Evolutionary conservation across 2,329 filamentous ascomycete genomes (phyloP), one percentile per base, ranked within the genome.

Genomic region (Leptodontidium sp.): DNA sequence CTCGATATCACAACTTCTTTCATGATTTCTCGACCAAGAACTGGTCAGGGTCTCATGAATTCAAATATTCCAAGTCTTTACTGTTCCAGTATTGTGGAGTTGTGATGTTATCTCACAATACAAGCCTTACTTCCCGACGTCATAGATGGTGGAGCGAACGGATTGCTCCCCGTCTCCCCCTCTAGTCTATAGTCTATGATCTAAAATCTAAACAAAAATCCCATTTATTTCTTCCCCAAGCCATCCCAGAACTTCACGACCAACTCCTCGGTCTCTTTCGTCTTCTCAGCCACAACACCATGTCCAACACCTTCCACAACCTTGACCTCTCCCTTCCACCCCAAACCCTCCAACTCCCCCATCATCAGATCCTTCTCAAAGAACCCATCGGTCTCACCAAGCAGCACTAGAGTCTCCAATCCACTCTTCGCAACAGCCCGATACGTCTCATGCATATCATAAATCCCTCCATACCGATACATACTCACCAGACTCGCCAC

Each of bases 391-490:
- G 73, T 43, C 65, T 76, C 80, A 0, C 81, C 82, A 38, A 83
- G 67, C 0, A 83, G 70, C 61, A 75, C 77, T 7, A 81, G 38
- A 8, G 69, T 64, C 8, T 70, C 72, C 8, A 80, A 73, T 0
- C 73, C 75, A 29, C 65, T 76, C 15, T 49, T 59, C 1, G 70
- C 77, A 35, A 78, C 78, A 61, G 72, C 49, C 0, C 45, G 55
- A 72, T 81, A 83, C 11, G 69, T 68, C 12, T 68, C 75, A 63
- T 82, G 77, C 21, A 74, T 71, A 73, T 83, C 83, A 64, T 81
- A 71, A 0, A 82, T 78, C 0, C 81, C 81, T 0, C 81, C 85
- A 58, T 87, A 82, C 52, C 84, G 78, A 6, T 85, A 78, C 0
- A 85, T 79, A 0, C 77, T 82, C 21, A 85, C 78, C 0, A 87